A percentile compares a stretch with the other conserved stretches of the same genome.
Evolutionary conservation across 2,329 filamentous ascomycete species (phyloP).

Genomic region (Chaetomium globosum): DNA sequence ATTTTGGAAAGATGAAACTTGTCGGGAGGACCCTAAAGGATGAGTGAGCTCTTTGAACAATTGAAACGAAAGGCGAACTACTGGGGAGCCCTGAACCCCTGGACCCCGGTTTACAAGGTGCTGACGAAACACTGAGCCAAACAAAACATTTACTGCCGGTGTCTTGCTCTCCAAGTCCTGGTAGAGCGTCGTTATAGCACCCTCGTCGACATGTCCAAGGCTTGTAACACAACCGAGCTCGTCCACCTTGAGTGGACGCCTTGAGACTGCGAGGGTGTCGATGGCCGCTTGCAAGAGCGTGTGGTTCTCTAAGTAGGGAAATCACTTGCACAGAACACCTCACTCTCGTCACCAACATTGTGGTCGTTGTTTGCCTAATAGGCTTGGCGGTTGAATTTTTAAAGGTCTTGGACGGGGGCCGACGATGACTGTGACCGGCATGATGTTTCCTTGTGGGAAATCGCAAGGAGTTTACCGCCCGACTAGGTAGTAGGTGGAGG

Average conservation of each 20-base stretch:
- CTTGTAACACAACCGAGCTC: conserved; percentile 8
- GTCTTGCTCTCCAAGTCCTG: not conserved
- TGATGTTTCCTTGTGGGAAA: too few relatives aligned
- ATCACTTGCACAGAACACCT: too few relatives aligned
- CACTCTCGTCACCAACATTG: too few relatives aligned
- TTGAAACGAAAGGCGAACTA: conserved; percentile 7
- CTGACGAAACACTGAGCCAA: not conserved
- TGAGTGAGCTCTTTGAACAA: conserved; percentile 16
- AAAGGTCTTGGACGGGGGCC: too few relatives aligned
- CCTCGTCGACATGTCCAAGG: not conserved
- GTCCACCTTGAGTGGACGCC: conserved; percentile 1
- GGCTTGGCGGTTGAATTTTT: too few relatives aligned
- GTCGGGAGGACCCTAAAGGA: conserved; percentile 1
- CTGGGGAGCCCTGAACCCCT: not conserved
- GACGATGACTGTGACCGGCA: too few relatives aligned
- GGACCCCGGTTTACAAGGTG: not conserved
- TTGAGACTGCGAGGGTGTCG: conserved; percentile 6
- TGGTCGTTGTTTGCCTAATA: too few relatives aligned
- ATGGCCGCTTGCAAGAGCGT: not conserved
- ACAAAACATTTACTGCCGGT: not conserved
- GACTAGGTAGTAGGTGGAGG: too few relatives aligned
- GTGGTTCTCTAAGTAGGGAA: not conserved
- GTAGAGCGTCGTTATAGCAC: not conserved
- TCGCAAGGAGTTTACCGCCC: too few relatives aligned
- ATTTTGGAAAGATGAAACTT: too few relatives aligned